Percentiles rank a stretch among this genome's conserved stretches.
Evolutionary conservation across 495 filamentous ascomycete species (phyloP).

Genomic region (Hyaloscypha hepaticicola): DNA sequence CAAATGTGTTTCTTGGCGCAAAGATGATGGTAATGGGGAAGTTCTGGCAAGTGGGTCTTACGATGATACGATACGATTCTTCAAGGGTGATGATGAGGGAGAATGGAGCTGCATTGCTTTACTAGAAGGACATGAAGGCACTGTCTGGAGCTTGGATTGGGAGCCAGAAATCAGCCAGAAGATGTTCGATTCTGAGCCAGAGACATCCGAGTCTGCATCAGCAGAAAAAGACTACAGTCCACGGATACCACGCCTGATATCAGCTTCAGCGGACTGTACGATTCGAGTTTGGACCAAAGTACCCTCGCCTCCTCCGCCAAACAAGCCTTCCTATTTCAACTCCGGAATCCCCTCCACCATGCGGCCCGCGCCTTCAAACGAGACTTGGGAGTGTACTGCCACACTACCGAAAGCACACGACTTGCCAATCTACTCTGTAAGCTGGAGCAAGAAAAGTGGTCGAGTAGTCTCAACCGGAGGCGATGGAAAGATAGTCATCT

Average conservation of each 20-base stretch:
- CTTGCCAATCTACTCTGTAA: constrained; percentile 74
- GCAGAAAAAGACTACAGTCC: constrained; percentile 24
- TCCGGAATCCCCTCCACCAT: constrained; percentile 76
- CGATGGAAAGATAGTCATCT: constrained; percentile 81
- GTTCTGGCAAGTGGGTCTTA: constrained; percentile 84
- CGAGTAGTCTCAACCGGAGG: constrained; percentile 79
- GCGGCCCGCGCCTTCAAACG: constrained; percentile 63
- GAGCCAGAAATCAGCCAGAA: constrained; percentile 51
- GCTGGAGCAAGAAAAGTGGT: constrained; percentile 76
- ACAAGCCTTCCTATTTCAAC: constrained; percentile 35
- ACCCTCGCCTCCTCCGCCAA: constrained; percentile 36
- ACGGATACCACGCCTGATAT: constrained; percentile 59
- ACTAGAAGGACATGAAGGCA: constrained; percentile 70
- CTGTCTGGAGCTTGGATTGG: constrained; percentile 88
- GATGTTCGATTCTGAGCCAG: constrained; percentile 10
- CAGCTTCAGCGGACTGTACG: constrained; percentile 75
- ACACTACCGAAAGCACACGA: constrained; percentile 72
- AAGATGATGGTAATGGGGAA: constrained; percentile 59
- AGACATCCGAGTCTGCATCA: not conserved
- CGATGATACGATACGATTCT: constrained; percentile 86
- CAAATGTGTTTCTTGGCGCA: constrained; percentile 90
- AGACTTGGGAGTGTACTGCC: constrained; percentile 76
- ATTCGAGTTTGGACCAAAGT: constrained; percentile 69
- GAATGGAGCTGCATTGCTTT: constrained; percentile 93
- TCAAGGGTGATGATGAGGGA: constrained; percentile 80